A percentile compares a stretch with the other conserved stretches of the same genome.
These are phyloP conservation scores for Ceratobasidium sp. DNA, from an alignment of 1,284 basidiomycete genomes.

Conservation along the genomic window DNA sequence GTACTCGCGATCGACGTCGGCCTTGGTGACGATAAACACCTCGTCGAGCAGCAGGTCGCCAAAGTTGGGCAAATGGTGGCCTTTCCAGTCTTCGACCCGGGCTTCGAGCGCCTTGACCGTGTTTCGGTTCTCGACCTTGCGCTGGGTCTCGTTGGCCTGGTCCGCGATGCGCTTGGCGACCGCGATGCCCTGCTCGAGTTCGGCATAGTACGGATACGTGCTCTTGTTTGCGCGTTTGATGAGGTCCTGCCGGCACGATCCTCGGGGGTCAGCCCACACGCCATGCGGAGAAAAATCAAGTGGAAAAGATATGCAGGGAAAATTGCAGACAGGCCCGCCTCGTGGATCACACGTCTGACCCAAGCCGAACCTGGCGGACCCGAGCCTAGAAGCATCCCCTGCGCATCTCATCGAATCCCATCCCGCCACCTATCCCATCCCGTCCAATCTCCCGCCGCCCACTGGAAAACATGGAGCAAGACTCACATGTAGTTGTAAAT, in stretches of 20 bases:
- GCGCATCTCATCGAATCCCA: neutral
- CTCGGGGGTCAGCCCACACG: slow-evolving; percentile 7
- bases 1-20: slow-evolving; percentile 96
- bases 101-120: slow-evolving; percentile 90
- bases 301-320: too few relatives aligned
- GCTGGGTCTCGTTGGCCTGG: slow-evolving; percentile 95
- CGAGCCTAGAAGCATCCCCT: neutral
- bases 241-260: slow-evolving; percentile 18
- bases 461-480: slow-evolving; percentile 1
- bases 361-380: neutral
- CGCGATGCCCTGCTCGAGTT: slow-evolving; percentile 84
- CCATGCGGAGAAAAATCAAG: neutral
- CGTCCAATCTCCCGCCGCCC: slow-evolving; percentile 6
- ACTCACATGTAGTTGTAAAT: slow-evolving; percentile 69
- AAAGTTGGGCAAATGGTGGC: slow-evolving; percentile 93
- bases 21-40: slow-evolving; percentile 95
- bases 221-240: slow-evolving; percentile 50
- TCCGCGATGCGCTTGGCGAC: slow-evolving; percentile 94
- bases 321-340: neutral
- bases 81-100: slow-evolving; percentile 99
- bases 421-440: slow-evolving; percentile 6
- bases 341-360: neutral
- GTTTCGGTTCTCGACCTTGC: slow-evolving; percentile 85
- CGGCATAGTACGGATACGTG: slow-evolving; percentile 79
- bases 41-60: slow-evolving; percentile 94